Conservation (phyloP, 257 asterid species). For the Solanum dulcamara region DNA sequence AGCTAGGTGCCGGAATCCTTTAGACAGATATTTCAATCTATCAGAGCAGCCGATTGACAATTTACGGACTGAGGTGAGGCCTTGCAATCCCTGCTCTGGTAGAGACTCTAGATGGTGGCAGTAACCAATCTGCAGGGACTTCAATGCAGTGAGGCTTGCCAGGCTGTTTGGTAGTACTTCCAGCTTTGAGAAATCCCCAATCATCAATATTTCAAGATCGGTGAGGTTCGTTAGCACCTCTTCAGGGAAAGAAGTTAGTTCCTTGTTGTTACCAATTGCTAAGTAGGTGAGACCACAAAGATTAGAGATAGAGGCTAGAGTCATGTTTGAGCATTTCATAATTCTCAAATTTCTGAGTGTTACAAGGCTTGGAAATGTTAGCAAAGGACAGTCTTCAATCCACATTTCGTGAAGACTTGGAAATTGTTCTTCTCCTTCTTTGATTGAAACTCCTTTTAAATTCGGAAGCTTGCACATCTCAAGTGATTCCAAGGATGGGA, state of each 20-base stretch:
- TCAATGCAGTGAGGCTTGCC: not conserved
- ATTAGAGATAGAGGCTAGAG: not conserved
- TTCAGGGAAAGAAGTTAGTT: not conserved
- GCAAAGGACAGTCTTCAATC: not conserved
- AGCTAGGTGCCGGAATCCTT: not conserved
- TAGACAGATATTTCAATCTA: not conserved
- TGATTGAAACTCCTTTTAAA: conserved; percentile 4
- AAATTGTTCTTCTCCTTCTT: not conserved
- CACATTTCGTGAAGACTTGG: conserved; percentile 4
- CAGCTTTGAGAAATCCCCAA: not conserved
- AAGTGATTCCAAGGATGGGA: conserved; percentile 3
- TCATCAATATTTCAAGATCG: not conserved
- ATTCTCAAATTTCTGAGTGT: not conserved
- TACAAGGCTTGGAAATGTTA: not conserved
- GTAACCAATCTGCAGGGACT: not conserved
- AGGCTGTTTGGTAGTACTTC: not conserved
- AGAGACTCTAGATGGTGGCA: not conserved
- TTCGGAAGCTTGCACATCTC: not conserved
- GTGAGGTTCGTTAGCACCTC: not conserved
- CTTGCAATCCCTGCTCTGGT: not conserved
- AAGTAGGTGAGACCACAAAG: not conserved
- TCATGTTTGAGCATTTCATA: not conserved
- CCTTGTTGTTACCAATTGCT: not conserved
- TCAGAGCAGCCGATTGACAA: not conserved
- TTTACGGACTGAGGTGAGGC: not conserved